Base-by-base conservation (phyloP, 164 flowering plant genomes). In the Nymphaea thermarum region DNA sequence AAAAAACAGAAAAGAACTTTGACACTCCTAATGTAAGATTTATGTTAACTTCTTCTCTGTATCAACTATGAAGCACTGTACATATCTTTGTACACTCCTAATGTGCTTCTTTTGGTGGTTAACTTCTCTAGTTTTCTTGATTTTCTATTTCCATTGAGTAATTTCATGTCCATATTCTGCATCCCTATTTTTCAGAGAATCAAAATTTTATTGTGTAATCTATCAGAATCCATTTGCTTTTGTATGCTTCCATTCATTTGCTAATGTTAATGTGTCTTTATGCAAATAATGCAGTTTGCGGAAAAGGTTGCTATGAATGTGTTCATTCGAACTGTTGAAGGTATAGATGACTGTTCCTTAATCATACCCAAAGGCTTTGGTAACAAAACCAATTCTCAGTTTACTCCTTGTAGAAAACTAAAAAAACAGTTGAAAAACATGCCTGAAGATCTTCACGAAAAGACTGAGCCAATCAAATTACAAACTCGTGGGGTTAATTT, bases 401-500 rank as follows among this genome's bases (percentile, higher is more conserved):
- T 14, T 3, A 14, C 0, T 47, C 53, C 53, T 4, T 8, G 14
- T 51, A 12, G 57, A 15, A 51, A 7, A 2, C 8, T 2, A 8
- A 4, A 7, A 10, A 51, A 4, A 10, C 14, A 4, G 7, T 47
- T 10, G 57, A 4, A 4, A 51, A 8, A 8, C 57, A 15, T 15
- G 8, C 8, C 12, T 2, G 57, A 10, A 51, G 8, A 15, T 51
- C 57, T 51, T 8, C 8, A 7, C 12, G 14, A 47, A 47, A 47
- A 47, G 57, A 51, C 12, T 14, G 55, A 47, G 12, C 55, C 55
- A 47, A 47, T 47, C 7, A 47, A 47, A 14, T 47, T 47, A 14
- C 55, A 47, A 47, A 85, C 96, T 15, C 76, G 94, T 3, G 98
- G 99, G 16, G 81, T 87, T 3, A 85, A 92, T 73, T 89, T 95